Evolutionary conservation across 129 eudicot genomes (phyloP).

Genomic region (Tagetes patula): DNA sequence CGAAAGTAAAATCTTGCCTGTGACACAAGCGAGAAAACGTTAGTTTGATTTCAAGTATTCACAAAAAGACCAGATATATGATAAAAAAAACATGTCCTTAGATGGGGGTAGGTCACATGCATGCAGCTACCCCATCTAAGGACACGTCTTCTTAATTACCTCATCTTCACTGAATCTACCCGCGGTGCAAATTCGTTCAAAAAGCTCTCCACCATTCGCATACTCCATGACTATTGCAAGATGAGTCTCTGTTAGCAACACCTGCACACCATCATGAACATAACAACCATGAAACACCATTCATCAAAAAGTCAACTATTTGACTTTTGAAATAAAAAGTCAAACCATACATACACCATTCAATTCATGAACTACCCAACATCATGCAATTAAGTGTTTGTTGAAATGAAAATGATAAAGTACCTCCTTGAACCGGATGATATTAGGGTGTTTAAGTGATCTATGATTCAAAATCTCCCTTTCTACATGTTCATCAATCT

Average conservation of each 20-base stretch:
- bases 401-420: background rate
- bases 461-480: too few species aligned
- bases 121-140: too few species aligned
- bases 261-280: conserved; percentile 38
- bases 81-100: too few species aligned
- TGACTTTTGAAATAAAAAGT: conserved; percentile 8
- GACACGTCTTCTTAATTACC: conserved; percentile 30
- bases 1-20: conserved; percentile 86
- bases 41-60: background rate
- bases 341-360: conserved; percentile 2
- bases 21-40: background rate
- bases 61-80: too few species aligned
- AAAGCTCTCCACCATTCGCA: conserved; percentile 85
- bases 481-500: too few species aligned
- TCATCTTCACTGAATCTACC: conserved; percentile 91
- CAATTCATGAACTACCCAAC: background rate
- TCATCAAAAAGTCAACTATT: background rate
- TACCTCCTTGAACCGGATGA: too few species aligned
- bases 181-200: conserved; percentile 75
- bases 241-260: conserved; percentile 65
- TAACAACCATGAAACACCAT: too few species aligned
- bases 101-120: too few species aligned
- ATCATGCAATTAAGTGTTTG: background rate
- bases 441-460: too few species aligned
- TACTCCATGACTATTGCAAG: conserved; percentile 88